Evolutionary conservation across 768 basidiomycete species (phyloP).

Genomic region (Pholiota molesta): DNA sequence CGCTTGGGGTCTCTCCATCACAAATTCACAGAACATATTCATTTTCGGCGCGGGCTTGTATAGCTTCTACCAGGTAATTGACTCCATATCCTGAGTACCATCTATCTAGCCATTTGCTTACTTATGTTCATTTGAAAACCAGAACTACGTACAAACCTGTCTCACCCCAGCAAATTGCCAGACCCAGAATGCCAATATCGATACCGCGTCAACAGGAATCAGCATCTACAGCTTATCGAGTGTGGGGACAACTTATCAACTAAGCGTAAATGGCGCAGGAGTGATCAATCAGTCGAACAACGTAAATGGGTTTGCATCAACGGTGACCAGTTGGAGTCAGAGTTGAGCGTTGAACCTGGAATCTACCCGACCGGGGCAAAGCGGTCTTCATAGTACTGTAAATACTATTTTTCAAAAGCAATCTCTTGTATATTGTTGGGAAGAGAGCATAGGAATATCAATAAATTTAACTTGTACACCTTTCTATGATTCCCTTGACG

Average conservation of each 20-base stretch:
- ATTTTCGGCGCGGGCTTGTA: constrained; percentile 76
- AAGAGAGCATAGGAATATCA: neutral
- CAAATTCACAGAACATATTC: constrained; percentile 56
- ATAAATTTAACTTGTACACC: neutral
- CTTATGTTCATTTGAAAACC: neutral
- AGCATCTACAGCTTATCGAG: constrained; percentile 63
- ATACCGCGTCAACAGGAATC: constrained; percentile 46
- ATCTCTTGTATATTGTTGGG: too few relatives aligned
- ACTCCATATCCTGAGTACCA: neutral
- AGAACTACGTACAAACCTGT: constrained; percentile 61
- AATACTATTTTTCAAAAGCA: too few relatives aligned
- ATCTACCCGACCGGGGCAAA: too few relatives aligned
- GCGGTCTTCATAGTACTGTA: too few relatives aligned
- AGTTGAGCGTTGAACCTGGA: constrained; percentile 2
- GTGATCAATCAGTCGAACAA: constrained; percentile 53
- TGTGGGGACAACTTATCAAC: constrained; percentile 53
- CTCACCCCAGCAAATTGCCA: constrained; percentile 52
- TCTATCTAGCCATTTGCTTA: neutral
- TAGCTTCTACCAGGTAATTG: constrained; percentile 62
- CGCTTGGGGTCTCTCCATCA: constrained; percentile 60
- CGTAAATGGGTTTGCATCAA: constrained; percentile 58
- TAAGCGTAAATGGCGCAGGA: constrained; percentile 52
- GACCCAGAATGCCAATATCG: constrained; percentile 55
- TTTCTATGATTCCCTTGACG: too few relatives aligned
- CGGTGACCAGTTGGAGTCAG: constrained; percentile 53